Base-by-base conservation (phyloP, 208 protist species). In the Crithidia acanthocephali region DNA sequence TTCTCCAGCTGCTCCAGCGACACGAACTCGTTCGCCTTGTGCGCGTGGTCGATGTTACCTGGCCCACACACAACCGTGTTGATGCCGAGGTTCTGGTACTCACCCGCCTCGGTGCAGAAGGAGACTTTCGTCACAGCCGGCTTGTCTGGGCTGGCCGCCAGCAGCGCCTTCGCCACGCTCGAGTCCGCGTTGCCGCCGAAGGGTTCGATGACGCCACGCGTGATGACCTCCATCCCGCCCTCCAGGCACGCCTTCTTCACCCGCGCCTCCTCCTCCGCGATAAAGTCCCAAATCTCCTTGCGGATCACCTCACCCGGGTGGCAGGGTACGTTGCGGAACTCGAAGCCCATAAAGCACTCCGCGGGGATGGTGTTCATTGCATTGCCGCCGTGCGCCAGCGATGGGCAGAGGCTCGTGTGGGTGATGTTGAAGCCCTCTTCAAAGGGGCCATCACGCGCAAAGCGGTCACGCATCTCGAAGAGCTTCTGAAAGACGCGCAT, bases 21-120 rank as follows among this genome's bases (percentile, higher is more conserved):
- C 25, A 92, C 74, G 58, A 87, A 92, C 71, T 92, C 86, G 73
- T 92, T 85, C 11, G 79, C 59, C 62, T 85, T 76, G 80, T 92
- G 86, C 51, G 86, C 86, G 57, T 88, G 83, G 11, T 83, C 73
- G 61, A 88, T 88, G 63, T 60, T 80, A 33, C 83, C 86, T 4
- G 86, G 86, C 6, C 86, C 86, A 76, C 83, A 88, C 40, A 92
- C 80, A 16, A 87, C 73, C 25, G 81, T 74, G 37, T 73, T 74
- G 16, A 88, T 73, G 58, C 86, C 83, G n/a, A 81, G 53, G 23
- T 33, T 55, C 42, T 87, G 81, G 70, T 83, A 88, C 48, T 84
- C 74, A 2, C 78, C 79, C 27, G 74, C 83, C 72, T 92, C 86
- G 2, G 83, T 88, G 60, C 67, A 84, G 62, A 84, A 92, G 18